Conservation (phyloP, 129 eudicot species). For the Pseudognaphalium luteoalbum region DNA sequence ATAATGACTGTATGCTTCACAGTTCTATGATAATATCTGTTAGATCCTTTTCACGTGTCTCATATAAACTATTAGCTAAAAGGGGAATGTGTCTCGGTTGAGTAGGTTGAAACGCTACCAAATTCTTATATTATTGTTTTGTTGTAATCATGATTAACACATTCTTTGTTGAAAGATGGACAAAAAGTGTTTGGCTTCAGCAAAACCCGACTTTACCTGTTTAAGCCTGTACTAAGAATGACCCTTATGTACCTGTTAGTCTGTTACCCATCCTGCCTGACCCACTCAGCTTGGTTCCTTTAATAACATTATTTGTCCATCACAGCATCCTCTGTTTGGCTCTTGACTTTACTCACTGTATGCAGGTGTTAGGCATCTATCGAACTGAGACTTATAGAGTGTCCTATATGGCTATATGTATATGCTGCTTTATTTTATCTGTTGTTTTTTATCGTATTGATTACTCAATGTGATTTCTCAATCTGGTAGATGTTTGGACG, state of each 20-base stretch:
- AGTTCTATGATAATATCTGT: not conserved
- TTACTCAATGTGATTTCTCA: not conserved
- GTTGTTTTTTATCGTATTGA: not conserved
- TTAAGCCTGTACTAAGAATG: not conserved
- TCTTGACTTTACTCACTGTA: not conserved
- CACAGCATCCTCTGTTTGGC: not conserved
- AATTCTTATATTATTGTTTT: no score
- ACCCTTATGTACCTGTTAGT: not conserved
- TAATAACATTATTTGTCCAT: not conserved
- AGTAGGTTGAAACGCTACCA: not conserved
- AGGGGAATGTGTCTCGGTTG: not conserved
- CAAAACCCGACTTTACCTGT: not conserved
- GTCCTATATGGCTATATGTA: constrained; percentile 4
- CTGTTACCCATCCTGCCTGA: not conserved
- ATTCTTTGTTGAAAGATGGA: not conserved
- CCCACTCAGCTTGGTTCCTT: no score
- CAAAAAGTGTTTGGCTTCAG: not conserved
- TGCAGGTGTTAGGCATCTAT: constrained; percentile 4
- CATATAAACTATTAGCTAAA: not conserved
- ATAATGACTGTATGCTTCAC: not conserved
- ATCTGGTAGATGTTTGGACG: constrained; percentile 77
- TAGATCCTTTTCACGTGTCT: constrained; percentile 4
- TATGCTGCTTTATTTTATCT: constrained; percentile 9
- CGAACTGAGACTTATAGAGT: not conserved
- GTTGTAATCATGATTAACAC: not conserved